Conservation (phyloP, 2,329 filamentous ascomycete genomes). For the Aspergillus pseudotamarii region DNA sequence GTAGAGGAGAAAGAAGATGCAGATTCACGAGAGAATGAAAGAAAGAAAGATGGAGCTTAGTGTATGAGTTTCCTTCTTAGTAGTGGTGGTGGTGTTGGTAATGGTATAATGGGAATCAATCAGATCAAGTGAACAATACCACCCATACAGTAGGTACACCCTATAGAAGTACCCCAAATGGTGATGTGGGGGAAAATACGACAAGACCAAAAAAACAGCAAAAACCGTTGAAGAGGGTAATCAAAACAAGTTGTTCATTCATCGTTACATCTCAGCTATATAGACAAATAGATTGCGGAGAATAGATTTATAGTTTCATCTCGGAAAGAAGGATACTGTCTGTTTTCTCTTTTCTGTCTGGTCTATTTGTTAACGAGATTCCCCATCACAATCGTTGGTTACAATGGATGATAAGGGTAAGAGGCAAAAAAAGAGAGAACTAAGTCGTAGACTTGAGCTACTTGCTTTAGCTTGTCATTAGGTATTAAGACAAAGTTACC, state of each 20-base stretch:
- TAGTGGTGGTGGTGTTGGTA: not conserved
- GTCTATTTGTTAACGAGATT: not conserved
- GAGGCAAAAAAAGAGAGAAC: conserved; percentile 11
- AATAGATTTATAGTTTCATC: not conserved
- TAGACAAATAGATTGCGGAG: not conserved
- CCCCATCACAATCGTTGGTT: not conserved
- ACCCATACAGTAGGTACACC: conserved; percentile 2
- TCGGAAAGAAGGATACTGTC: not conserved
- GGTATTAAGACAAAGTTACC: conserved; percentile 20
- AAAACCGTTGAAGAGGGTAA: not conserved
- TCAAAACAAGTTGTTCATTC: not conserved
- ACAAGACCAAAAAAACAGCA: conserved; percentile 6
- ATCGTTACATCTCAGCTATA: not conserved
- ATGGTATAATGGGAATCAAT: conserved; percentile 5
- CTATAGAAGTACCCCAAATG: conserved; percentile 1
- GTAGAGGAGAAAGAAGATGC: conserved; percentile 19
- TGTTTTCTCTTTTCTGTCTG: not conserved
- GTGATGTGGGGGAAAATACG: conserved; percentile 12
- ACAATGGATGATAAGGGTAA: not conserved
- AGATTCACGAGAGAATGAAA: conserved; percentile 12
- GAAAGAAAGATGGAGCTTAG: conserved; percentile 5
- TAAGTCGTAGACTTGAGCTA: not conserved
- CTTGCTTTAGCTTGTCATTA: not conserved
- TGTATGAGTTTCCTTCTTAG: not conserved
- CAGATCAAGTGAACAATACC: conserved; percentile 5